phyloP scores from a whole-genome alignment of 1,284 basidiomycete genomes.

The Volvariella surrecta region DNA sequence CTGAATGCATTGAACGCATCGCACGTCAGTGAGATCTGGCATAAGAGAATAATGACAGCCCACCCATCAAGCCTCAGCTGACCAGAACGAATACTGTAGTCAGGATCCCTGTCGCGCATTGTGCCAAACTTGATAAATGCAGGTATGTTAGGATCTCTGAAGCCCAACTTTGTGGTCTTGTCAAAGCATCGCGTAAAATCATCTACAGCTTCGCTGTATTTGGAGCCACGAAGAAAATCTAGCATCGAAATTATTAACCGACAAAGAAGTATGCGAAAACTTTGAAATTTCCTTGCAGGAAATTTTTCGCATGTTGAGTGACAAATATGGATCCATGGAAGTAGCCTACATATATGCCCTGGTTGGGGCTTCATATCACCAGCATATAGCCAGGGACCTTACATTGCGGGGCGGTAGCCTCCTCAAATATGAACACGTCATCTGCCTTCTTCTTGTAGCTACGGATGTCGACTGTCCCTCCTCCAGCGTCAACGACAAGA shows the following conservation, averaged over 20 bases:
- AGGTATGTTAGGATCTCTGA: constrained; percentile 23
- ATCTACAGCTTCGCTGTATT: constrained; percentile 23
- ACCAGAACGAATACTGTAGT: constrained; percentile 28
- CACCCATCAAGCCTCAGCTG: constrained; percentile 31
- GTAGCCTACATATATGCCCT: constrained; percentile 7
- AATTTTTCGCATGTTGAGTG: constrained; percentile 20
- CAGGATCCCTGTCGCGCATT: constrained; percentile 24
- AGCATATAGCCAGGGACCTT: not conserved
- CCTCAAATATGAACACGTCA: constrained; percentile 14
- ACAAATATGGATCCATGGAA: constrained; percentile 23
- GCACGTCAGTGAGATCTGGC: not conserved
- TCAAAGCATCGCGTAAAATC: constrained; percentile 31
- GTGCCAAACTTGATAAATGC: constrained; percentile 34
- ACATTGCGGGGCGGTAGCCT: constrained; percentile 14
- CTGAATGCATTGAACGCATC: not conserved
- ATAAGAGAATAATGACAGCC: constrained; percentile 3
- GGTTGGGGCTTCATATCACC: not conserved
- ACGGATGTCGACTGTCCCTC: constrained; percentile 40
- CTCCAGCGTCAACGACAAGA: constrained; percentile 40
- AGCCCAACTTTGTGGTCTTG: constrained; percentile 30
- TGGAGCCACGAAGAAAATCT: constrained; percentile 27
- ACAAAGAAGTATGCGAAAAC: no score
- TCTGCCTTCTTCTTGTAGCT: constrained; percentile 23
- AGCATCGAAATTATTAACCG: no score
- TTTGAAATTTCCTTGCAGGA: no score